These are phyloP conservation scores for Uncinocarpus reesii DNA, from an alignment of 2,329 filamentous ascomycete genomes.

Conservation along the genomic window DNA sequence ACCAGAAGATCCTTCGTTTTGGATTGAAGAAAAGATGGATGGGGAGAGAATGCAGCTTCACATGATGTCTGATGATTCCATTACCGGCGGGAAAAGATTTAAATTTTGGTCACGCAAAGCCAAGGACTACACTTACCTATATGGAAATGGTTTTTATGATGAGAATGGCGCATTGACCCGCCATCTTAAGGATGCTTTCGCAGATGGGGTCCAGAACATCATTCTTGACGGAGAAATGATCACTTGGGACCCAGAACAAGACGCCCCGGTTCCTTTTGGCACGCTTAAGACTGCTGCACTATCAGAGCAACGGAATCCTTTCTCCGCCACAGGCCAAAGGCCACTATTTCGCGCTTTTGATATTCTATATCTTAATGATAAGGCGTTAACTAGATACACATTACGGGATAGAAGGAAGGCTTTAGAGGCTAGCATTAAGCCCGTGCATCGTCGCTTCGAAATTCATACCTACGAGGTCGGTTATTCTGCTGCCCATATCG, in stretches of 20 bases:
- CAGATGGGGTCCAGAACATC: slow-evolving; percentile 65
- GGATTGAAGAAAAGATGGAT: slow-evolving; percentile 97
- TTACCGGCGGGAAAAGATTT: slow-evolving; percentile 63
- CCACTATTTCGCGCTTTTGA: slow-evolving; percentile 84
- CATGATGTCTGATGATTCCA: slow-evolving; percentile 60
- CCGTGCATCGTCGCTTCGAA: slow-evolving; percentile 67
- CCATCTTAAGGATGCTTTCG: slow-evolving; percentile 67
- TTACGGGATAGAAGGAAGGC: slow-evolving; percentile 70
- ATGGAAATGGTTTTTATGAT: slow-evolving; percentile 67
- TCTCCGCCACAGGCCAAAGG: slow-evolving; percentile 50
- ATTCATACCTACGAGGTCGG: slow-evolving; percentile 64
- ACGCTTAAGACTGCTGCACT: slow-evolving; percentile 86
- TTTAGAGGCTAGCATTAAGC: slow-evolving; percentile 58
- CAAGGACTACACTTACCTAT: slow-evolving; percentile 92
- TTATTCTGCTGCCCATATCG: slow-evolving; percentile 59
- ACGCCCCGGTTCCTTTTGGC: slow-evolving; percentile 80
- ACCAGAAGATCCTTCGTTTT: slow-evolving; percentile 66
- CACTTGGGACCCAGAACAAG: slow-evolving; percentile 80
- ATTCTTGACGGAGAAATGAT: slow-evolving; percentile 98
- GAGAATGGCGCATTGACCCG: slow-evolving; percentile 67
- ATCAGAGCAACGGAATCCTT: slow-evolving; percentile 64
- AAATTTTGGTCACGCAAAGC: slow-evolving; percentile 91
- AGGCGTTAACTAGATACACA: slow-evolving; percentile 68
- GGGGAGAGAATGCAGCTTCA: slow-evolving; percentile 97
- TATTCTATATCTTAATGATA: slow-evolving; percentile 77